Conservation (phyloP, 2,329 filamentous ascomycete genomes). For the Moelleriella libera region DNA sequence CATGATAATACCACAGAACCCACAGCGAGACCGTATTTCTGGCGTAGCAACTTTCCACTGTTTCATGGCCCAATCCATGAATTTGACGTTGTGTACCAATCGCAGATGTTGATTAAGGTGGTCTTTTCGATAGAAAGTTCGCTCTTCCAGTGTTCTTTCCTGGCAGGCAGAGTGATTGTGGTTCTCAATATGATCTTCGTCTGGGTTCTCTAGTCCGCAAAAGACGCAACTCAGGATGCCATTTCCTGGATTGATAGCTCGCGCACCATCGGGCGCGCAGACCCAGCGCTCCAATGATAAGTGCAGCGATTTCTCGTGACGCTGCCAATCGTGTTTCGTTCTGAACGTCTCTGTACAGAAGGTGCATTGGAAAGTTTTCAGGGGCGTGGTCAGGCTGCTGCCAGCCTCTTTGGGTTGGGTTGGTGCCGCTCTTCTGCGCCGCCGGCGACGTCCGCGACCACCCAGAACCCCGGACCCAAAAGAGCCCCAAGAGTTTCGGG, state of each 20-base stretch:
- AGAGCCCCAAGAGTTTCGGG: slow-evolving; percentile 40
- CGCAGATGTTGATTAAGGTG: slow-evolving; percentile 53
- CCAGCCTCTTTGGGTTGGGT: slow-evolving; percentile 20
- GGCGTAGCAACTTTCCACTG: slow-evolving; percentile 46
- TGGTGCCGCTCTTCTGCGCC: slow-evolving; percentile 28
- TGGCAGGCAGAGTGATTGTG: slow-evolving; percentile 52
- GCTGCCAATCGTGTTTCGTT: slow-evolving; percentile 56
- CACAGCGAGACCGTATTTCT: slow-evolving; percentile 48
- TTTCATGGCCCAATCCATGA: slow-evolving; percentile 48
- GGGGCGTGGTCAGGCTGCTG: slow-evolving; percentile 22
- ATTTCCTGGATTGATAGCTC: slow-evolving; percentile 42
- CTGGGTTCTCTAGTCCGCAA: slow-evolving; percentile 40
- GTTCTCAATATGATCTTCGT: slow-evolving; percentile 38
- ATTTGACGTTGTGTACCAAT: slow-evolving; percentile 49
- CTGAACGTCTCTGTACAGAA: slow-evolving; percentile 56
- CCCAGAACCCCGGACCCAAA: slow-evolving; percentile 29
- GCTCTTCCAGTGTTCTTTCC: slow-evolving; percentile 46
- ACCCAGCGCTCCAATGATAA: slow-evolving; percentile 53
- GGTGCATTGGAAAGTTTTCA: slow-evolving; percentile 51
- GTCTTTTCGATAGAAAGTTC: slow-evolving; percentile 53
- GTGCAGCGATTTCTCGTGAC: slow-evolving; percentile 56
- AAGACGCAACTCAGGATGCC: slow-evolving; percentile 44
- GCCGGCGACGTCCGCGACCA: slow-evolving; percentile 31
- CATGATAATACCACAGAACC: slow-evolving; percentile 50
- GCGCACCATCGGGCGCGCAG: slow-evolving; percentile 43